Evolutionary conservation across 495 filamentous ascomycete genomes (phyloP).

Genomic region (Pseudomonodictys pantanalensis): DNA sequence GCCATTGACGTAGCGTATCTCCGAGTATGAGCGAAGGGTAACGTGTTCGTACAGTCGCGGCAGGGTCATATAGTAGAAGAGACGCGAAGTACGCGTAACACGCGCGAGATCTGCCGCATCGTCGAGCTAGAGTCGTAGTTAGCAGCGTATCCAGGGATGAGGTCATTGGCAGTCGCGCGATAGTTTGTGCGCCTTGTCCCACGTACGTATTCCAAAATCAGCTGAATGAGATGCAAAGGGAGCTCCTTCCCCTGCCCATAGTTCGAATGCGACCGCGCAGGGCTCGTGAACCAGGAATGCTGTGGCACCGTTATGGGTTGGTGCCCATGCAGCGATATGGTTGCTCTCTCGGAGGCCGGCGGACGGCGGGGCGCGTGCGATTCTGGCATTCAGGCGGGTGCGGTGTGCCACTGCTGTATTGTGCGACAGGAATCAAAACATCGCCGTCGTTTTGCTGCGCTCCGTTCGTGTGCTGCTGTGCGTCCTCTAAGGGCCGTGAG

Average conservation of each 20-base stretch:
- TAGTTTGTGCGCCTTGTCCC: too few species aligned
- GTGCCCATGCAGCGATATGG: not conserved
- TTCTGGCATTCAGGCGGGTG: too few species aligned
- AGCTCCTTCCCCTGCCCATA: conserved; percentile 36
- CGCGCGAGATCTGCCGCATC: conserved; percentile 57
- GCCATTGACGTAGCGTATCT: conserved; percentile 59
- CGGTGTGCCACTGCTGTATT: too few species aligned
- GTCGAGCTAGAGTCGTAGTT: conserved; percentile 45
- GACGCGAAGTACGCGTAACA: conserved; percentile 58
- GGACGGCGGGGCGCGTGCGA: not conserved
- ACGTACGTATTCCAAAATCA: conserved; percentile 55
- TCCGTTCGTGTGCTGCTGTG: too few species aligned
- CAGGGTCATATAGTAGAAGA: conserved; percentile 64
- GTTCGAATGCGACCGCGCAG: conserved; percentile 21
- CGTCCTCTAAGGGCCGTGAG: too few species aligned
- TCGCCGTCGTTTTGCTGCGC: too few species aligned
- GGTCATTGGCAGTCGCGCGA: not conserved
- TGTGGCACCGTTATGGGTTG: conserved; percentile 11
- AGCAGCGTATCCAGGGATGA: not conserved
- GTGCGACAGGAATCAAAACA: too few species aligned
- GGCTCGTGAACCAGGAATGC: conserved; percentile 24
- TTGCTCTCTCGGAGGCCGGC: not conserved
- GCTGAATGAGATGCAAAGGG: conserved; percentile 57
- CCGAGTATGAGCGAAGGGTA: conserved; percentile 57
- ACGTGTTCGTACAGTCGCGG: conserved; percentile 59